Percentiles rank a stretch among this genome's conserved stretches.
Conservation (phyloP, 805 yeast species). For the Yamadazyma sp. region DNA sequence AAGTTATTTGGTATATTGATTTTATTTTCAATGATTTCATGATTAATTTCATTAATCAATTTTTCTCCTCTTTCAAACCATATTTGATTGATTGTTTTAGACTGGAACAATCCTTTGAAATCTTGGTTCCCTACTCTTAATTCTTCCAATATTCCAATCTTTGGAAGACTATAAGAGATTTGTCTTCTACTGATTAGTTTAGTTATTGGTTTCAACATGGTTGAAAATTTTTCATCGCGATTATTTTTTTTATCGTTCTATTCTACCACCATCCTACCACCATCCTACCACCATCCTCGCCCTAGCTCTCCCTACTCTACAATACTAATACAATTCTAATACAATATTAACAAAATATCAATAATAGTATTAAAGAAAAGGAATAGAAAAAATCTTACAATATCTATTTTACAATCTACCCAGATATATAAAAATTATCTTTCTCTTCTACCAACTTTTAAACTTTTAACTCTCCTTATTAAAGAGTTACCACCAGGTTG, state of each 20-base stretch:
- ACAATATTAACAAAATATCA: no score
- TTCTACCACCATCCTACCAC: not conserved
- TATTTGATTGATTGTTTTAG: conserved; percentile 29
- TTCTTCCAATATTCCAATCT: conserved; percentile 27
- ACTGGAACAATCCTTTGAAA: conserved; percentile 35
- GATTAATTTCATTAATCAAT: conserved; percentile 34
- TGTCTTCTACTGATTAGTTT: conserved; percentile 2
- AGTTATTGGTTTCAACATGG: conserved; percentile 1
- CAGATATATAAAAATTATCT: no score
- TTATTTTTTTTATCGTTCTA: not conserved
- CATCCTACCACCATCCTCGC: not conserved
- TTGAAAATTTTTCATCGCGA: conserved; percentile 8
- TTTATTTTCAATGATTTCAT: conserved; percentile 25
- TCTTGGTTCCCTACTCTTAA: conserved; percentile 23
- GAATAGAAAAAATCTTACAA: not conserved
- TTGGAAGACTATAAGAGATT: conserved; percentile 34
- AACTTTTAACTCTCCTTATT: conserved; percentile 82
- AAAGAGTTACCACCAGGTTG: conserved; percentile 49
- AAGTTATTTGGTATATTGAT: conserved; percentile 22
- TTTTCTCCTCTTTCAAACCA: conserved; percentile 39
- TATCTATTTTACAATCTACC: conserved; percentile 1
- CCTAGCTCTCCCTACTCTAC: not conserved
- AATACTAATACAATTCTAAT: no score
- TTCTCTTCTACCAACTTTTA: conserved; percentile 66
- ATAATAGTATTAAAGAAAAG: no score